Evolutionary conservation across 1,284 basidiomycete genomes (phyloP).

Genomic region (Pascua sp.): DNA sequence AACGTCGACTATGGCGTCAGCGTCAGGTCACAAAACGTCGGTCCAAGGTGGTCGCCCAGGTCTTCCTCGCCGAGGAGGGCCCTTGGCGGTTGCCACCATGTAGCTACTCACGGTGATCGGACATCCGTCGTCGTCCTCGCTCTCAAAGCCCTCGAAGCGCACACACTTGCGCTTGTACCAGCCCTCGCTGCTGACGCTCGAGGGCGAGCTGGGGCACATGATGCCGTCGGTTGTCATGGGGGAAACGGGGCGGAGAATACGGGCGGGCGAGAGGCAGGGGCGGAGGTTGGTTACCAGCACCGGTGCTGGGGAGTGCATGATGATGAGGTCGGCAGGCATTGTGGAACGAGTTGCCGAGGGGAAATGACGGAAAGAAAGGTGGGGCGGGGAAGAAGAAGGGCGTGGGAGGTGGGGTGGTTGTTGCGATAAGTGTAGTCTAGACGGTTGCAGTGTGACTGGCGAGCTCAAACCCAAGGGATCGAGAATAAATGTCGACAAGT

Average conservation of each 20-base stretch:
- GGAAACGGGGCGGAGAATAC: conserved; percentile 11
- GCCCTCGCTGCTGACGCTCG: conserved; percentile 10
- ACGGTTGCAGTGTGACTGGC: too few species aligned
- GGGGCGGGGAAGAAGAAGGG: background rate
- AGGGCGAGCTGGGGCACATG: conserved; percentile 5
- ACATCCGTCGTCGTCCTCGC: conserved; percentile 25
- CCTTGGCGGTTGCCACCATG: background rate
- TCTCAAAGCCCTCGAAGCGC: conserved; percentile 32
- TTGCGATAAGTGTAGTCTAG: too few species aligned
- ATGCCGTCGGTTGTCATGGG: conserved; percentile 4
- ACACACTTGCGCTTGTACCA: conserved; percentile 36
- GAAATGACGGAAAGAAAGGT: too few species aligned
- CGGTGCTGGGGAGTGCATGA: conserved; percentile 11
- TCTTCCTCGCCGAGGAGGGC: too few species aligned
- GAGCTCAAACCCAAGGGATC: too few species aligned
- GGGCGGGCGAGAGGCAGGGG: conserved; percentile 41
- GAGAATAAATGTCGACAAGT: background rate
- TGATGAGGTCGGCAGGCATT: conserved; percentile 11
- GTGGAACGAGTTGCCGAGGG: background rate
- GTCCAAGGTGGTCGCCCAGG: too few species aligned
- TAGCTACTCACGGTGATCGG: conserved; percentile 38
- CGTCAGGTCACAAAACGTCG: background rate
- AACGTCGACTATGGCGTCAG: conserved; percentile 35
- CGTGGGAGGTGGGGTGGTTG: background rate
- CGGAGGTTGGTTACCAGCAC: conserved; percentile 33